phyloP scores from a whole-genome alignment of 306 rosid species.

The Arachis stenosperma region DNA sequence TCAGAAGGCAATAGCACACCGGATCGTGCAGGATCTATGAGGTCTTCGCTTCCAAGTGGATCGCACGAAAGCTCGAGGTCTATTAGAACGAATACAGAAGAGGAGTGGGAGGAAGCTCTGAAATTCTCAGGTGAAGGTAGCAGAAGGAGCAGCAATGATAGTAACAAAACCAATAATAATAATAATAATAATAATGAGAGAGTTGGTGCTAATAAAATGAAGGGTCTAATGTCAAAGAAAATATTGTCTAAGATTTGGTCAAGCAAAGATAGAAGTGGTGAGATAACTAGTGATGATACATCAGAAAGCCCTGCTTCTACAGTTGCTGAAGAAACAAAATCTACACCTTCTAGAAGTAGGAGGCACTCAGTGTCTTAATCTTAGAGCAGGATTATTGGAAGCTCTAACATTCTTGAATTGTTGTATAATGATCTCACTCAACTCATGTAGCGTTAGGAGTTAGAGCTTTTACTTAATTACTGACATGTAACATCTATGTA shows the following conservation, averaged over 20 bases:
- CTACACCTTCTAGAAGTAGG: conserved; percentile 87
- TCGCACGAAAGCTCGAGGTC: conserved; percentile 91
- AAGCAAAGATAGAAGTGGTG: conserved; percentile 70
- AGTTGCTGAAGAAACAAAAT: conserved; percentile 77
- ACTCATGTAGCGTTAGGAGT: conserved; percentile 46
- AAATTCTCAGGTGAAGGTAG: conserved; percentile 51
- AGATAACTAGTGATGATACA: conserved; percentile 81
- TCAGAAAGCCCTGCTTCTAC: conserved; percentile 90
- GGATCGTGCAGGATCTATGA: conserved; percentile 63
- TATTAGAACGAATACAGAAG: conserved; percentile 78
- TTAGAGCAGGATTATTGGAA: conserved; percentile 44
- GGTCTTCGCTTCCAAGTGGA: conserved; percentile 66
- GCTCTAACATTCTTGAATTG: conserved; percentile 13
- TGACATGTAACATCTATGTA: conserved; percentile 49
- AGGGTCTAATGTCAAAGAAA: conserved; percentile 68
- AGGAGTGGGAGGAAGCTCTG: conserved; percentile 80
- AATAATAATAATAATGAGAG: conserved; percentile 36
- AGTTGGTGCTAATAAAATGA: conserved; percentile 60
- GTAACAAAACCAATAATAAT: conserved; percentile 39
- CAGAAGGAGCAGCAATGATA: conserved; percentile 37
- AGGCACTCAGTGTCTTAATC: conserved; percentile 63
- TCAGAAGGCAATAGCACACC: conserved; percentile 66
- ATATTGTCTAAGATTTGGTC: conserved; percentile 91
- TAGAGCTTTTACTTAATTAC: conserved; percentile 38
- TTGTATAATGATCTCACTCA: conserved; percentile 51